Conservation (phyloP, 495 filamentous ascomycete genomes). For the Pyrenula massariospora region DNA sequence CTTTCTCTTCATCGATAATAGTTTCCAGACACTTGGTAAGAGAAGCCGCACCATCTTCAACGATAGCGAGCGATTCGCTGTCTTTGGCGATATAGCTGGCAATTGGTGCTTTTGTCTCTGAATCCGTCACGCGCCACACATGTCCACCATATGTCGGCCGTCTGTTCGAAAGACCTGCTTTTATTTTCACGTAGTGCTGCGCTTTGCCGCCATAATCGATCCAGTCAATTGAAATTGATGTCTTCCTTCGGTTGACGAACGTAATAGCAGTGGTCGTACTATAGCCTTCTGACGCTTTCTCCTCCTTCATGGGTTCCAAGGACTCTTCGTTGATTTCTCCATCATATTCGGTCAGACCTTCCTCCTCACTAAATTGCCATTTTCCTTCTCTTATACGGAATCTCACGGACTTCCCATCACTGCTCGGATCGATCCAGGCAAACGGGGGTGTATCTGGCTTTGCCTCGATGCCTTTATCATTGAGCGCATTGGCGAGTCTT, state of each 20-base stretch:
- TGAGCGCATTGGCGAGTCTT: not conserved
- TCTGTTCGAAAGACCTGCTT: constrained; percentile 3
- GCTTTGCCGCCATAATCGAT: constrained; percentile 1
- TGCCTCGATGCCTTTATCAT: constrained; percentile 2
- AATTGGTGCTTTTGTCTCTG: constrained; percentile 1
- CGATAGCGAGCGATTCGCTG: constrained; percentile 1
- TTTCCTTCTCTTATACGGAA: constrained; percentile 4
- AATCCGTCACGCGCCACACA: constrained; percentile 5
- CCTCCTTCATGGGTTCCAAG: not conserved
- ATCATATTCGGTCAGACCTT: constrained; percentile 2
- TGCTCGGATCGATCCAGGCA: not conserved
- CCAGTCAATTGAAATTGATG: not conserved
- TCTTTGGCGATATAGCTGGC: constrained; percentile 2
- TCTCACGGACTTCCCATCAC: constrained; percentile 1
- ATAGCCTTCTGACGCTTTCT: not conserved
- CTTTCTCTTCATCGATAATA: not conserved
- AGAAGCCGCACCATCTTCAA: constrained; percentile 2
- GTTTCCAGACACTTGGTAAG: constrained; percentile 2
- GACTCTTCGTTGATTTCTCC: constrained; percentile 3
- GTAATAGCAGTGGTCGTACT: not conserved
- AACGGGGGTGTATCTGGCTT: constrained; percentile 2
- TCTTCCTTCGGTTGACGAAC: not conserved
- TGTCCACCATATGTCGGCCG: constrained; percentile 4
- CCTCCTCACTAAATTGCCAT: constrained; percentile 3
- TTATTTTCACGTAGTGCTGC: constrained; percentile 1